These are phyloP conservation scores for Kuraishia capsulata DNA, from an alignment of 805 yeast genomes.

Conservation along the genomic window DNA sequence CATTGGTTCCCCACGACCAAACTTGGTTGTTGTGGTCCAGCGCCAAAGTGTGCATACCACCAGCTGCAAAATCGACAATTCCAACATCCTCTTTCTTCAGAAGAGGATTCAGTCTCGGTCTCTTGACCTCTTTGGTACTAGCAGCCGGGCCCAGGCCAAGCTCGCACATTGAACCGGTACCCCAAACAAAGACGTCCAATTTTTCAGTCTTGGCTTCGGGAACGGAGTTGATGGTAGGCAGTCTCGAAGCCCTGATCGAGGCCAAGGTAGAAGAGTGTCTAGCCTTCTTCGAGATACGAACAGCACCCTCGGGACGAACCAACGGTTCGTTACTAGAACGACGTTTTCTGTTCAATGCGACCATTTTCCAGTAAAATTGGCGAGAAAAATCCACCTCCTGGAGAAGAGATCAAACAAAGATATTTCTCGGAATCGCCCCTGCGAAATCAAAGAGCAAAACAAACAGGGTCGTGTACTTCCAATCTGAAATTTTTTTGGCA, in stretches of 20 bases:
- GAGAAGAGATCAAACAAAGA: neutral
- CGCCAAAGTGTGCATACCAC: conserved; percentile 93
- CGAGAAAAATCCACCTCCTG: neutral
- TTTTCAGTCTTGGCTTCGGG: conserved; percentile 31
- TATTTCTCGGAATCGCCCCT: neutral
- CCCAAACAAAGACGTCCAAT: conserved; percentile 86
- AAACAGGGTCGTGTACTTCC: neutral
- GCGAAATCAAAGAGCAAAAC: neutral
- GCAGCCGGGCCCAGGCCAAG: conserved; percentile 96
- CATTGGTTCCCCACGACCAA: conserved; percentile 99
- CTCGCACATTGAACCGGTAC: conserved; percentile 96
- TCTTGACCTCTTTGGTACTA: conserved; percentile 83
- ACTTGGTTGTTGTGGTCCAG: conserved; percentile 64
- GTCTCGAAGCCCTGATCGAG: conserved; percentile 38
- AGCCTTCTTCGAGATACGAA: conserved; percentile 22
- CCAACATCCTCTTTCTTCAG: conserved; percentile 54
- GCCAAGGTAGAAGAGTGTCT: conserved; percentile 27
- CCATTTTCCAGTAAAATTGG: conserved; percentile 23
- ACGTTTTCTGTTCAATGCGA: conserved; percentile 27
- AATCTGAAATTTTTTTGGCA: too few species aligned
- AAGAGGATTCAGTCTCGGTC: conserved; percentile 87
- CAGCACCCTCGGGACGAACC: conserved; percentile 16
- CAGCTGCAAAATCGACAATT: conserved; percentile 82
- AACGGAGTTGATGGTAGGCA: conserved; percentile 34
- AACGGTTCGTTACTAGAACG: neutral